Base-by-base conservation (phyloP, 805 yeast genomes). In the Vanderwaltozyma tropicalis region DNA sequence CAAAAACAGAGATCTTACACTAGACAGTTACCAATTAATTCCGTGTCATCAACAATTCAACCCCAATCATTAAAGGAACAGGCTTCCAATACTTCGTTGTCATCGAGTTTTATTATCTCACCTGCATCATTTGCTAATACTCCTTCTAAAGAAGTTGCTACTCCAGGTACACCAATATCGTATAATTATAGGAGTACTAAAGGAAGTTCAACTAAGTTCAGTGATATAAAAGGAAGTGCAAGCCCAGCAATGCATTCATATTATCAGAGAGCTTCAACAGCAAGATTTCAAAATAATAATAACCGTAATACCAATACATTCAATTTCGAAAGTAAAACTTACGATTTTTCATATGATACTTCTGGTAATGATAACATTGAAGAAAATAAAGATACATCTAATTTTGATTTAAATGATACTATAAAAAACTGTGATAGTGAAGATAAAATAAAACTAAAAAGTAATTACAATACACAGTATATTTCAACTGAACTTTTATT, bases 241-340 rank as follows among this genome's bases (percentile, higher is more conserved):
- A 41, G 40, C 17, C 32, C 38, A 18, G 41, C 39, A 12, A 13
- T 22, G n/a, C 33, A 35, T 30, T 35, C 38, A 3, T 35, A 21
- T n/a, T 34, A 30, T 14, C 38, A 30, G 15, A 30, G 34, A 32
- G 42, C 40, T 34, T 41, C 42, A 31, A 35, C 28, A 4, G 19
- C 41, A 17, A 35, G 41, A 25, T 34, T 34, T 15, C 38, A 37
- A 18, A 39, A 25, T 18, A 33, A 22, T 32, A 31, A 29, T 21
- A 35, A 25, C 15, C 15, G 44, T 48, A 2, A 41, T 48, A n/a
- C 24, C 36, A 3, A 29, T 39, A 4, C 42, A 5, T 64, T 64
- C 45, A 61, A 57, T 28, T 64, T 57, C 40, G 61, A 64, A 39
- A 56, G 67, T n/a, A 57, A 52, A 41, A 49, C 49, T 4, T 65